These are phyloP conservation scores for Ammopiptanthus mongolicus DNA, from an alignment of 306 rosid genomes.

Conservation along the genomic window DNA sequence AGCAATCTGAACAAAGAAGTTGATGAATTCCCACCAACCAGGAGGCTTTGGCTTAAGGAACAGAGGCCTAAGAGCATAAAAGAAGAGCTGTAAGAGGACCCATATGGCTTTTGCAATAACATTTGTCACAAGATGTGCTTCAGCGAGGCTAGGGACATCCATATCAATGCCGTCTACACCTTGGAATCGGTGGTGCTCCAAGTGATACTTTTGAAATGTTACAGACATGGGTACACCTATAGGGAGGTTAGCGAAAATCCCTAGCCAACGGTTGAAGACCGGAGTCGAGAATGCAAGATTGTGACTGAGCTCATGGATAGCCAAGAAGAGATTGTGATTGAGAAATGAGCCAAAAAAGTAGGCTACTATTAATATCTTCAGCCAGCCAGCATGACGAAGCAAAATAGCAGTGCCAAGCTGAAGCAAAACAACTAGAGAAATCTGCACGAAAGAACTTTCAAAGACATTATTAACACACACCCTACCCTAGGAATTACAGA, in stretches of 20 bases:
- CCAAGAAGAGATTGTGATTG: conserved; percentile 92
- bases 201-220: conserved; percentile 92
- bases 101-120: conserved; percentile 52
- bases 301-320: conserved; percentile 96
- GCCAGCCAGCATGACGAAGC: conserved; percentile 65
- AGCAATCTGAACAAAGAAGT: conserved; percentile 57
- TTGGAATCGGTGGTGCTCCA: conserved; percentile 90
- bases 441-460: conserved; percentile 47
- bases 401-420: conserved; percentile 74
- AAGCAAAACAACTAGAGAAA: conserved; percentile 62
- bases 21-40: conserved; percentile 76
- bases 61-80: conserved; percentile 74
- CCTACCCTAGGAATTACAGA: neutral
- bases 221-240: conserved; percentile 94
- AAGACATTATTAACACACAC: conserved; percentile 4
- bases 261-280: conserved; percentile 70
- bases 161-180: conserved; percentile 91
- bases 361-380: conserved; percentile 67
- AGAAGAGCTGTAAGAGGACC: conserved; percentile 87
- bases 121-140: conserved; percentile 69
- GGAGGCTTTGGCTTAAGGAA: conserved; percentile 93
- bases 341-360: conserved; percentile 94
- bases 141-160: conserved; percentile 77
- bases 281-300: conserved; percentile 92
- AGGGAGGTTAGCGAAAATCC: conserved; percentile 92